Evolutionary conservation across 345 rosid genomes (phyloP).

Genomic region (Eucalyptus erythrocorys): DNA sequence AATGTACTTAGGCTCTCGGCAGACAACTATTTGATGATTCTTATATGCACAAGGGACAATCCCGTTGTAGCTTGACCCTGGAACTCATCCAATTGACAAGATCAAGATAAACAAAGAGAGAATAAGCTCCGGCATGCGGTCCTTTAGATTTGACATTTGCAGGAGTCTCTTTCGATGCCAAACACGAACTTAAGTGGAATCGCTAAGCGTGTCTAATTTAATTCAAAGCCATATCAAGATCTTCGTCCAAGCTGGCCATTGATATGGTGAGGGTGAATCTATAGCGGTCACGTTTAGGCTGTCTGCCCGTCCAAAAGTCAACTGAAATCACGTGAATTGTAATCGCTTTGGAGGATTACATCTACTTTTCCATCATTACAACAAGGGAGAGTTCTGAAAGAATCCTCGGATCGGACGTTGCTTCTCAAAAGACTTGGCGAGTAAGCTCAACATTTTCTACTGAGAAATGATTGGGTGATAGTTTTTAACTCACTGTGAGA

Average conservation of each 20-base stretch:
- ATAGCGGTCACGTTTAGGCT: background rate
- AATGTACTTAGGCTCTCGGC: background rate
- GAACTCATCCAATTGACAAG: background rate
- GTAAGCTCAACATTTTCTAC: background rate
- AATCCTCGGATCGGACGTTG: background rate
- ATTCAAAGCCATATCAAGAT: background rate
- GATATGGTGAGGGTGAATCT: background rate
- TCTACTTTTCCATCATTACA: background rate
- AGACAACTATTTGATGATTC: background rate
- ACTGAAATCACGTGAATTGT: background rate
- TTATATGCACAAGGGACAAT: background rate
- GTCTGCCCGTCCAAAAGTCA: background rate
- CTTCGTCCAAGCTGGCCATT: background rate
- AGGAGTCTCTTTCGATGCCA: background rate
- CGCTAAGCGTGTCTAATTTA: background rate
- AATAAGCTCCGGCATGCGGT: background rate
- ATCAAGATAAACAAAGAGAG: background rate
- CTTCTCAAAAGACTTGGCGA: background rate
- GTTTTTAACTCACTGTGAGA: accelerated
- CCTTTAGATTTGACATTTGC: background rate
- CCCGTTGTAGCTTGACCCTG: background rate
- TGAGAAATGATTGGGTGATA: too few relatives aligned
- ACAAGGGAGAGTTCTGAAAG: background rate
- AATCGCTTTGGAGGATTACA: background rate
- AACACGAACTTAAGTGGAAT: background rate